Evolutionary conservation across 768 basidiomycete species (phyloP).

Genomic region (Nevesoporus exiguus): DNA sequence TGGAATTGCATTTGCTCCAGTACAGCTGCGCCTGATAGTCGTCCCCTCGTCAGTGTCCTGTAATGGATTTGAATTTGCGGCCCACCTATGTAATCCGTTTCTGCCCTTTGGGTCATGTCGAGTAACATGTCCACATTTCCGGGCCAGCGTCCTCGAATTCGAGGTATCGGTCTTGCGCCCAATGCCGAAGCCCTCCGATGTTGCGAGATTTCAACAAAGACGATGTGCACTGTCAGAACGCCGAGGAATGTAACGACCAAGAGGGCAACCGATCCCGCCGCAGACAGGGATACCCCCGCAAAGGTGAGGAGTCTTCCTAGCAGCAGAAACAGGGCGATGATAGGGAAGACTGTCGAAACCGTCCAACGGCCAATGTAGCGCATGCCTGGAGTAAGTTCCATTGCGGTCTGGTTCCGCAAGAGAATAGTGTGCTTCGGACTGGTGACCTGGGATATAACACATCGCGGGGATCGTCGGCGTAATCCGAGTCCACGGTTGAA

Average conservation of each 20-base stretch:
- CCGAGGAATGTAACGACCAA: constrained; percentile 3
- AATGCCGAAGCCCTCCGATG: constrained; percentile 17
- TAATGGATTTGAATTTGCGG: not conserved
- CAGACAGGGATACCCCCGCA: constrained; percentile 11
- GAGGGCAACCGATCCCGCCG: constrained; percentile 2
- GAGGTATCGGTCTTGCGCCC: constrained; percentile 32
- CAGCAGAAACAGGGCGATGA: constrained; percentile 13
- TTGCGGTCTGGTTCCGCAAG: not conserved
- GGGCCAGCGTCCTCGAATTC: constrained; percentile 28
- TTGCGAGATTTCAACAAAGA: constrained; percentile 7
- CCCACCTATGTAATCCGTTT: constrained; percentile 38
- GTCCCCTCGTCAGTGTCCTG: not conserved
- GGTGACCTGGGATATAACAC: no score
- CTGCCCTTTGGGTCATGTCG: constrained; percentile 13
- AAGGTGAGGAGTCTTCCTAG: constrained; percentile 6
- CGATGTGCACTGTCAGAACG: not conserved
- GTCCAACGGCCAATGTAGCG: constrained; percentile 15
- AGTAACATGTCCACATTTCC: constrained; percentile 36
- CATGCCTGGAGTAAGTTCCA: constrained; percentile 25
- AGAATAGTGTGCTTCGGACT: not conserved
- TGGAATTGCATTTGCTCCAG: constrained; percentile 22
- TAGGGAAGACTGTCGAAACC: constrained; percentile 14
- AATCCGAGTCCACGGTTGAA: no score
- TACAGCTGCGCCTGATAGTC: constrained; percentile 20
- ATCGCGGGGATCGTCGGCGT: no score